Evolutionary conservation across 208 protist species (phyloP).

Genomic region (Trypanosoma conorhini): DNA sequence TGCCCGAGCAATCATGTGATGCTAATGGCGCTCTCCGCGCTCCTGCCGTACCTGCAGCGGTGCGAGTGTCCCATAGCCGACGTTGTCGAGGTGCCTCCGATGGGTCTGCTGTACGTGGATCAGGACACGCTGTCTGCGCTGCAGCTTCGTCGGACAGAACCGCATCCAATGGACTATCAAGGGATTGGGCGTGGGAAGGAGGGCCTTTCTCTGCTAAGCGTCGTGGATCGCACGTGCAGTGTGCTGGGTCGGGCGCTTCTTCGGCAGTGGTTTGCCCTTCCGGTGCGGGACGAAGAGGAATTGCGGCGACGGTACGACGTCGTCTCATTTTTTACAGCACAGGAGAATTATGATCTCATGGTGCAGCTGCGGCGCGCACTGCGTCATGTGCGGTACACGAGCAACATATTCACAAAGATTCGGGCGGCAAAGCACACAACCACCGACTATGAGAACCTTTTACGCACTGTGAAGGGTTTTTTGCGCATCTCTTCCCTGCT

Average conservation of each 20-base stretch:
- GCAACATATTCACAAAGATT: constrained; percentile 72
- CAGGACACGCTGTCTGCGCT: constrained; percentile 45
- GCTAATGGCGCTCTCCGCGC: constrained; percentile 71
- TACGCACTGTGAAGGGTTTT: constrained; percentile 45
- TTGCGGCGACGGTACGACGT: constrained; percentile 61
- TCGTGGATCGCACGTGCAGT: constrained; percentile 59
- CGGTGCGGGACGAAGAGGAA: constrained; percentile 51
- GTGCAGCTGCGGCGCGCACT: constrained; percentile 50
- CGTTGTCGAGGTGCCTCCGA: constrained; percentile 59
- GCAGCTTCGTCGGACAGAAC: constrained; percentile 75
- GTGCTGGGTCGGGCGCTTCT: constrained; percentile 54
- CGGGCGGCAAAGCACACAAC: constrained; percentile 50
- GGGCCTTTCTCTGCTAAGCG: constrained; percentile 71
- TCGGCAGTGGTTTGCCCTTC: constrained; percentile 78
- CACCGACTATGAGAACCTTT: constrained; percentile 62
- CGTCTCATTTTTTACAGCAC: constrained; percentile 60
- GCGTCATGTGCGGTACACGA: constrained; percentile 42
- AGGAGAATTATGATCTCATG: constrained; percentile 46
- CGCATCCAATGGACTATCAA: constrained; percentile 77
- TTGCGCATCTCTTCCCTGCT: constrained; percentile 31
- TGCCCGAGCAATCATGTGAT: constrained; percentile 46
- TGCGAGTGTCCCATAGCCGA: constrained; percentile 60
- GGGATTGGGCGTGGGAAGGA: constrained; percentile 78
- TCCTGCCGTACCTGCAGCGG: constrained; percentile 52
- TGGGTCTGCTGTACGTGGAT: constrained; percentile 62